Evolutionary conservation across 352 stramenopile genomes (phyloP), one percentile per base, ranked within the genome.

Genomic region (Phytopythium delawarense): DNA sequence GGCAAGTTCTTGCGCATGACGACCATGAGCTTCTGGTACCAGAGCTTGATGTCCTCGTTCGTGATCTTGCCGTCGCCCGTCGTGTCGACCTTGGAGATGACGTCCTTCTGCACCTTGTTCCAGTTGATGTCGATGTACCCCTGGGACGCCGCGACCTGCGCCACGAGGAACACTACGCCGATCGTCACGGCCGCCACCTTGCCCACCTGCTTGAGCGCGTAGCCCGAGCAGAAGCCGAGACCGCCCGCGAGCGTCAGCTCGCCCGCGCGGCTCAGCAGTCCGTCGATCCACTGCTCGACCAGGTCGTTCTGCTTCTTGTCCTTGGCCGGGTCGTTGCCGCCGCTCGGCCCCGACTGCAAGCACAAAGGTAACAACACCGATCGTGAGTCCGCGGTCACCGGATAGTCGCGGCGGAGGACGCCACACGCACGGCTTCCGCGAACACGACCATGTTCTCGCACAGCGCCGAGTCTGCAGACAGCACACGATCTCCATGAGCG

Each of bases 101-200:
- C 79, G 64, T 95, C 87, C 57, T 90, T 90, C 59, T 96, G 82
- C 37, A 96, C 79, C 72, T 96, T 96, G 58, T 77, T 74, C 88
- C 87, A 96, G 67, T 96, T 88, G 61, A 96, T 92, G 61, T 95
- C 71, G 62, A 96, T 89, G 80, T 96, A 96, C 42, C 88, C 88
- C 52, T 92, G 84, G 39, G 86, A 92, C 52, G 79, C 75, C 18
- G 89, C 83, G n/a, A 81, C 66, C 69, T 93, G 84, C 42, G 78
- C 82, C 23, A 91, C 66, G 53, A 95, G 57, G 72, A 96, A 96
- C 34, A 93, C 58, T 20, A 76, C 72, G 55, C 88, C 88, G 55
- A 96, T 79, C 8, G 79, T 76, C n/a, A 91, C 35, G 1, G 82
- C 86, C 34, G 87, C 84, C 11, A 82, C 65, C 69, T 94, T 94